Conservation (phyloP, 2,329 filamentous ascomycete species). For the Apiospora phragmitis region DNA sequence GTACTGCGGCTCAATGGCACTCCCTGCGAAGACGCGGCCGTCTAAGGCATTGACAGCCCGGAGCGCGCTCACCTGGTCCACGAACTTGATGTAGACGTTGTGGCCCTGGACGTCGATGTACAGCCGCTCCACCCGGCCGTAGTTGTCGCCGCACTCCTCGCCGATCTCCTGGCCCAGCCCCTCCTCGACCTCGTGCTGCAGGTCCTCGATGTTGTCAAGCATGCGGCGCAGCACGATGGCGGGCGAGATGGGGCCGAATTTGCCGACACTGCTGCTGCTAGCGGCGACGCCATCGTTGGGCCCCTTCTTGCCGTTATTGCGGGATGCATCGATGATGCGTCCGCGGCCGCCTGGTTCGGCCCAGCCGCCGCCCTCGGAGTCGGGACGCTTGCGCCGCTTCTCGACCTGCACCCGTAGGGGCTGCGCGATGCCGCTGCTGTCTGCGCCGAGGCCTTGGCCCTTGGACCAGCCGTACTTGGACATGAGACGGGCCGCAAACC, state of each 20-base stretch:
- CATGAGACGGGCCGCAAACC: conserved; percentile 87
- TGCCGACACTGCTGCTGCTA: conserved; percentile 34
- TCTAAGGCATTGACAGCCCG: conserved; percentile 88
- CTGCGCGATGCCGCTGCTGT: conserved; percentile 79
- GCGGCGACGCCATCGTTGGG: conserved; percentile 15
- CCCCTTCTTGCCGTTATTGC: conserved; percentile 37
- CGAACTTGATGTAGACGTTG: conserved; percentile 92
- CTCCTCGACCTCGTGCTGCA: conserved; percentile 74
- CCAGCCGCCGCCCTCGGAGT: conserved; percentile 78
- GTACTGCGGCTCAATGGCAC: conserved; percentile 78
- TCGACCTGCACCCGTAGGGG: conserved; percentile 83
- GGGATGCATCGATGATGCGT: conserved; percentile 71
- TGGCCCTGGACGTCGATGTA: conserved; percentile 66
- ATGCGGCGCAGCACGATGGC: conserved; percentile 84
- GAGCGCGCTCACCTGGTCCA: conserved; percentile 78
- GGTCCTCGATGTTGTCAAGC: conserved; percentile 77
- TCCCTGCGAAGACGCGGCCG: conserved; percentile 85
- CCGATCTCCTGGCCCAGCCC: conserved; percentile 91
- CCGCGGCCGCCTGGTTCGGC: conserved; percentile 68
- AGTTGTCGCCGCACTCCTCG: conserved; percentile 88
- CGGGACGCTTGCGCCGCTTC: conserved; percentile 77
- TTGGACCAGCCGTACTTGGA: conserved; percentile 92
- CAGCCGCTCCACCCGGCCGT: conserved; percentile 79
- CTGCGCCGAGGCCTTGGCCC: conserved; percentile 82
- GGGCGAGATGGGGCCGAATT: conserved; percentile 73